phyloP scores from a whole-genome alignment of 805 yeast species.

The Cephaloascus fragrans region DNA sequence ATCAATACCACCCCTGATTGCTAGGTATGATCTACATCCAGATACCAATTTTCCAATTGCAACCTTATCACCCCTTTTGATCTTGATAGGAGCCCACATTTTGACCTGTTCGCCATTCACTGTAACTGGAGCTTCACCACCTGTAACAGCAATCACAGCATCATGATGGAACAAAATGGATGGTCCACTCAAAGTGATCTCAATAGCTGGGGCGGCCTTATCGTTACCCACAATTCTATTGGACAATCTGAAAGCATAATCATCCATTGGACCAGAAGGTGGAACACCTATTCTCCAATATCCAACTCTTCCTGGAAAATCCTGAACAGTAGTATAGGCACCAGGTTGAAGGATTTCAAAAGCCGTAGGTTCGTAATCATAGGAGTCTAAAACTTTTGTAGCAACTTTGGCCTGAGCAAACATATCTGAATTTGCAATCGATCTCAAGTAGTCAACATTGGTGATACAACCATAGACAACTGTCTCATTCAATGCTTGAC shows the following conservation, averaged over 20 bases:
- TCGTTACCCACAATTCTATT: slow-evolving; percentile 88
- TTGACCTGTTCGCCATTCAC: slow-evolving; percentile 47
- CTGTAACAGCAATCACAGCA: slow-evolving; percentile 71
- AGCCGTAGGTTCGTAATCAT: slow-evolving; percentile 70
- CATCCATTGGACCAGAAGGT: slow-evolving; percentile 98
- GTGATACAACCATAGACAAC: slow-evolving; percentile 82
- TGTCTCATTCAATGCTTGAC: slow-evolving; percentile 78
- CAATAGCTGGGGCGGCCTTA: slow-evolving; percentile 77
- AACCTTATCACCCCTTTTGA: slow-evolving; percentile 69
- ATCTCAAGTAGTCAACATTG: slow-evolving; percentile 80
- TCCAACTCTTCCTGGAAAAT: slow-evolving; percentile 86
- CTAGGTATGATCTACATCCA: slow-evolving; percentile 87
- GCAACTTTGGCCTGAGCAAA: slow-evolving; percentile 77
- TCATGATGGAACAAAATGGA: slow-evolving; percentile 76
- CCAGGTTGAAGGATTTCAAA: slow-evolving; percentile 85
- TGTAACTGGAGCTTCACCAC: slow-evolving; percentile 67
- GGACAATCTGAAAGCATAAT: slow-evolving; percentile 80
- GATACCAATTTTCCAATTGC: slow-evolving; percentile 69
- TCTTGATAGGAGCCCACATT: slow-evolving; percentile 65
- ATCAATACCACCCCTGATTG: slow-evolving; percentile 89
- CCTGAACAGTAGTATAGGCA: slow-evolving; percentile 93
- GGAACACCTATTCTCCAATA: slow-evolving; percentile 93
- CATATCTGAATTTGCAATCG: slow-evolving; percentile 77
- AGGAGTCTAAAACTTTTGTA: slow-evolving; percentile 81
- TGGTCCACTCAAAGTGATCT: slow-evolving; percentile 84